Evolutionary conservation across 805 yeast genomes (phyloP).

Genomic region (Metschnikowia proteae): DNA sequence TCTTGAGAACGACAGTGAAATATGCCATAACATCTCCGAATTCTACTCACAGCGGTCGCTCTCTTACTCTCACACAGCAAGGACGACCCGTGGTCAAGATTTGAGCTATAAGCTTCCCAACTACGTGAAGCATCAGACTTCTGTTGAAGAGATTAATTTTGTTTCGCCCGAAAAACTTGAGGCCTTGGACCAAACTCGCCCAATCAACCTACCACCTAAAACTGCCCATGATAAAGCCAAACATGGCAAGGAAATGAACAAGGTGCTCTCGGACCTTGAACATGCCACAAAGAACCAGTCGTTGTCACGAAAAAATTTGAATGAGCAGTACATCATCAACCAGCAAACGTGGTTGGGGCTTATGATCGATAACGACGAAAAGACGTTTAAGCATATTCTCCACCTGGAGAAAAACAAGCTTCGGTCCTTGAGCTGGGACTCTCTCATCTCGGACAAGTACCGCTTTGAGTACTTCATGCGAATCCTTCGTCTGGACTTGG

Average conservation of each 20-base stretch:
- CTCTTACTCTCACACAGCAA: constrained; percentile 32
- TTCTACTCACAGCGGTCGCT: constrained; percentile 35
- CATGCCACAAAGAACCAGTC: constrained; percentile 23
- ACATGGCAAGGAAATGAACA: constrained; percentile 55
- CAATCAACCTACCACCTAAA: constrained; percentile 72
- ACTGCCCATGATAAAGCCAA: constrained; percentile 45
- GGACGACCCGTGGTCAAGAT: constrained; percentile 29
- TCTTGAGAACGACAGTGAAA: constrained; percentile 30
- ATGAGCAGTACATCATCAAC: constrained; percentile 18
- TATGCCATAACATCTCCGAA: constrained; percentile 34
- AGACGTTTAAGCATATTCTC: constrained; percentile 25
- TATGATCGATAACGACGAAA: constrained; percentile 18
- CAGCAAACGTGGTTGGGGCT: constrained; percentile 30
- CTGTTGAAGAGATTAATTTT: constrained; percentile 27
- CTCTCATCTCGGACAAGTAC: constrained; percentile 25
- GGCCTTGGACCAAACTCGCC: constrained; percentile 57
- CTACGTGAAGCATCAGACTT: constrained; percentile 36
- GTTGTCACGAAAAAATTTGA: constrained; percentile 20
- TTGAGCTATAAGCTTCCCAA: constrained; percentile 36
- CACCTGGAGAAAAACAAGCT: constrained; percentile 26
- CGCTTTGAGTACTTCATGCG: constrained; percentile 28
- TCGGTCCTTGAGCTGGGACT: constrained; percentile 38
- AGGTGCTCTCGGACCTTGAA: constrained; percentile 40
- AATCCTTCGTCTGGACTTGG: constrained; percentile 20
- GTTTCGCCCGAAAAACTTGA: constrained; percentile 60